Conservation (phyloP, 371 early-diverging fungal species). For the Dichotomocladium elegans region DNA sequence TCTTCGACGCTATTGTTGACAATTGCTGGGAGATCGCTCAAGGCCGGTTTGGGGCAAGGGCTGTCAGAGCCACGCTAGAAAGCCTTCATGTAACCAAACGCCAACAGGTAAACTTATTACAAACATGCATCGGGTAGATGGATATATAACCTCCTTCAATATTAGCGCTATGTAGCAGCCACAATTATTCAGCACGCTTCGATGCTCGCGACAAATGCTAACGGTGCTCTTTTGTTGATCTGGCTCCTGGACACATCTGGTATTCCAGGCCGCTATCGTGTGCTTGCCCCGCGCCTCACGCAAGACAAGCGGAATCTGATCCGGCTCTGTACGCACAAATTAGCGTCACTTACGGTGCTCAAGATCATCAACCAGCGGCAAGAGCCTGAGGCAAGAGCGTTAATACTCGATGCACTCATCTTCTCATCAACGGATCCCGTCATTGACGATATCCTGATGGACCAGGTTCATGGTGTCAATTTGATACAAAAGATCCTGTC, state of each 20-base stretch:
- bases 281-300: constrained; percentile 77
- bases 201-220: constrained; percentile 83
- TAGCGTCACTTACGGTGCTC: constrained; percentile 79
- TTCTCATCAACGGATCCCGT: constrained; percentile 30
- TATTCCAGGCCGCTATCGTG: constrained; percentile 82
- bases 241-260: constrained; percentile 91
- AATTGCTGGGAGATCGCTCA: constrained; percentile 70
- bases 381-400: constrained; percentile 88
- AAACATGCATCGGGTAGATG: too few relatives aligned
- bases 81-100: constrained; percentile 52
- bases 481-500: constrained; percentile 85
- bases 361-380: constrained; percentile 87
- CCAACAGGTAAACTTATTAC: constrained; percentile 40
- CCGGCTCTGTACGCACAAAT: constrained; percentile 82
- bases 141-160: too few relatives aligned
- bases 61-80: constrained; percentile 80
- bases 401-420: constrained; percentile 78
- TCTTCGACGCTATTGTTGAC: constrained; percentile 75
- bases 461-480: constrained; percentile 85
- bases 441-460: constrained; percentile 76
- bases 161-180: constrained; percentile 81
- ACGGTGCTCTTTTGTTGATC: constrained; percentile 87
- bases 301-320: constrained; percentile 59
- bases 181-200: constrained; percentile 84
- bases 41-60: constrained; percentile 80